These are phyloP conservation scores for Breviolum minutum DNA, from an alignment of 73 alveolate genomes.

Conservation along the genomic window DNA sequence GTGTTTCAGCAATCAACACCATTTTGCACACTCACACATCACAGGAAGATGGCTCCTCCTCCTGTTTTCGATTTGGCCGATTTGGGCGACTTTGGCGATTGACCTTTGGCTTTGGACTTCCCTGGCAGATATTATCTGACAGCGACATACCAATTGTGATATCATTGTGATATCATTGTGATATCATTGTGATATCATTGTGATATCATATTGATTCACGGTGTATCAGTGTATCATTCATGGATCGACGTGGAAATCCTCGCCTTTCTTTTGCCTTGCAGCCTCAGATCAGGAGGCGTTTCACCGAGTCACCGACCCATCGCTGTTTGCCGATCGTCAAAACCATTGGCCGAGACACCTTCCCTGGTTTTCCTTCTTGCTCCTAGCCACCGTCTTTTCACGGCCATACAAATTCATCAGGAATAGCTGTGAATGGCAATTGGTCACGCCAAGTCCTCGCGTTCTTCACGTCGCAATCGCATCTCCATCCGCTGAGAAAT, in stretches of 20 bases:
- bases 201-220: too few relatives aligned
- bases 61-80: constrained; percentile 5
- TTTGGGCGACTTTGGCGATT: constrained; percentile 52
- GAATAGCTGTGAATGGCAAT: too few relatives aligned
- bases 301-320: too few relatives aligned
- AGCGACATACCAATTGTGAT: not conserved
- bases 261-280: too few relatives aligned
- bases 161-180: not conserved
- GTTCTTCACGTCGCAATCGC: constrained; percentile 57
- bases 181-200: too few relatives aligned
- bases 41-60: not conserved
- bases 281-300: too few relatives aligned
- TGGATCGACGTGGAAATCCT: too few relatives aligned
- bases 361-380: constrained; percentile 21
- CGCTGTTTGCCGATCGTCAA: too few relatives aligned
- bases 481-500: constrained; percentile 59
- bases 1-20: not conserved
- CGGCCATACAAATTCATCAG: too few relatives aligned
- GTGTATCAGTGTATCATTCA: too few relatives aligned
- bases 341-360: not conserved
- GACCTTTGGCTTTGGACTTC: not conserved
- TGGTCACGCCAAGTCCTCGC: not conserved
- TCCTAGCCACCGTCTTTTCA: not conserved
- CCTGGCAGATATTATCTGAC: not conserved
- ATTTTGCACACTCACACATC: too few relatives aligned